These are phyloP conservation scores for Globisporangium echinulatum DNA, from an alignment of 352 stramenopile genomes.

Conservation along the genomic window DNA sequence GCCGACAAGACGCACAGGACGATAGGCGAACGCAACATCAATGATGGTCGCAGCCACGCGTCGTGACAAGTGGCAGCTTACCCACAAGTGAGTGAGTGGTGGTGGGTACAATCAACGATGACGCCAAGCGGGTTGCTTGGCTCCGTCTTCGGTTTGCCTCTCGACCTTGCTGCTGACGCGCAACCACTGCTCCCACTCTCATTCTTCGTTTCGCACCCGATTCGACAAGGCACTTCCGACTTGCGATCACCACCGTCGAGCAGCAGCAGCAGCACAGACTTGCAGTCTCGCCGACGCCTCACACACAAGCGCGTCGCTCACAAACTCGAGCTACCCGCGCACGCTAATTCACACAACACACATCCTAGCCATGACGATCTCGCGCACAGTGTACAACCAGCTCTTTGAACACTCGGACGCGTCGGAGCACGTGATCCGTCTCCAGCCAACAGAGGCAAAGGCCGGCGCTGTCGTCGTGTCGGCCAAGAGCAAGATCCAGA, in stretches of 20 bases:
- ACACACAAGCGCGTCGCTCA: not conserved
- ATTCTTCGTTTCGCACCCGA: slow-evolving; percentile 13
- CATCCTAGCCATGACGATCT: slow-evolving; percentile 60
- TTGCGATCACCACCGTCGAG: not conserved
- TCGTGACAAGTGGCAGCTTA: too few relatives aligned
- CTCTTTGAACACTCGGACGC: slow-evolving; percentile 60
- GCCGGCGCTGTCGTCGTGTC: slow-evolving; percentile 70
- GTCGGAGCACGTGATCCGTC: slow-evolving; percentile 56
- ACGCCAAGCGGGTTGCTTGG: too few relatives aligned
- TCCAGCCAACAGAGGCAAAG: slow-evolving; percentile 75
- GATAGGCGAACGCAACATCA: too few relatives aligned
- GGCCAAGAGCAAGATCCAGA: slow-evolving; percentile 79
- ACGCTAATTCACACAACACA: not conserved
- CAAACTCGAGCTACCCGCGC: not conserved
- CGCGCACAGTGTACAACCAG: slow-evolving; percentile 77
- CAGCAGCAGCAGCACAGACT: not conserved
- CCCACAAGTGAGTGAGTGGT: too few relatives aligned
- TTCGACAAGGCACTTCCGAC: not conserved
- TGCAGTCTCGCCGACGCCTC: not conserved
- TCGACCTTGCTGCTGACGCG: too few relatives aligned
- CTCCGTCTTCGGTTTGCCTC: too few relatives aligned
- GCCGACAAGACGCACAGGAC: too few relatives aligned
- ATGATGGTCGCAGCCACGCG: too few relatives aligned
- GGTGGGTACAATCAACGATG: too few relatives aligned
- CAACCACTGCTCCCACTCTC: slow-evolving; percentile 2